Evolutionary conservation across 192 early-diverging fungal genomes (phyloP).

Genomic region (Coemansia sp.): DNA sequence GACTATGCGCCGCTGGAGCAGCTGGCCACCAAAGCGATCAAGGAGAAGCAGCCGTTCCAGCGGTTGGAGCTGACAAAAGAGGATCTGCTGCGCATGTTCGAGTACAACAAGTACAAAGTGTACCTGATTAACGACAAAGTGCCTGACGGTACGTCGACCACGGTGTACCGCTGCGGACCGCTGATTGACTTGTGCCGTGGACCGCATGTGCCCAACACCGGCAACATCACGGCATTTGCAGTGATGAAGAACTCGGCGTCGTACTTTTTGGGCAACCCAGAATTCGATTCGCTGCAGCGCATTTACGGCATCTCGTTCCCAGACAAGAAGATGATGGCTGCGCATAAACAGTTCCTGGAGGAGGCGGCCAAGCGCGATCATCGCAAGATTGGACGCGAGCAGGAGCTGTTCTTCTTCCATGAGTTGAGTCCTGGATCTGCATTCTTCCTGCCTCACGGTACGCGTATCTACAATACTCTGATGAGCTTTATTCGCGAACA

Average conservation of each 20-base stretch:
- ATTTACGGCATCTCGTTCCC: constrained; percentile 99
- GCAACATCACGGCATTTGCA: constrained; percentile 87
- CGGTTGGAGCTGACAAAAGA: constrained; percentile 87
- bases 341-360: constrained; percentile 93
- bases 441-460: constrained; percentile 95
- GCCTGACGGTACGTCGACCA: constrained; percentile 89
- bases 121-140: constrained; percentile 91
- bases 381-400: constrained; percentile 94
- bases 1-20: constrained; percentile 89
- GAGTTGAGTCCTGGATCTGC: constrained; percentile 89
- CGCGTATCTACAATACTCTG: constrained; percentile 94
- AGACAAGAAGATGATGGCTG: constrained; percentile 94
- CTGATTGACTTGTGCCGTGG: constrained; percentile 97
- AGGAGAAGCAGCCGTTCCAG: constrained; percentile 95
- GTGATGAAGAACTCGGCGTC: constrained; percentile 97
- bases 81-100: constrained; percentile 94
- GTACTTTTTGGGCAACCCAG: constrained; percentile 96
- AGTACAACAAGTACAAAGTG: constrained; percentile 97
- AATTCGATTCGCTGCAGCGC: constrained; percentile 97
- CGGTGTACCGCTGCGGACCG: constrained; percentile 98
- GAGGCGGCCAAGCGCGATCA: constrained; percentile 93
- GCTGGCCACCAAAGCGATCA: constrained; percentile 82
- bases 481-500: constrained; percentile 85
- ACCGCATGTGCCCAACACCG: constrained; percentile 94
- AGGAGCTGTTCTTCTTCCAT: constrained; percentile 99